These are phyloP conservation scores for Talaromyces sp. DNA, from an alignment of 2,329 filamentous ascomycete species.

Conservation along the genomic window DNA sequence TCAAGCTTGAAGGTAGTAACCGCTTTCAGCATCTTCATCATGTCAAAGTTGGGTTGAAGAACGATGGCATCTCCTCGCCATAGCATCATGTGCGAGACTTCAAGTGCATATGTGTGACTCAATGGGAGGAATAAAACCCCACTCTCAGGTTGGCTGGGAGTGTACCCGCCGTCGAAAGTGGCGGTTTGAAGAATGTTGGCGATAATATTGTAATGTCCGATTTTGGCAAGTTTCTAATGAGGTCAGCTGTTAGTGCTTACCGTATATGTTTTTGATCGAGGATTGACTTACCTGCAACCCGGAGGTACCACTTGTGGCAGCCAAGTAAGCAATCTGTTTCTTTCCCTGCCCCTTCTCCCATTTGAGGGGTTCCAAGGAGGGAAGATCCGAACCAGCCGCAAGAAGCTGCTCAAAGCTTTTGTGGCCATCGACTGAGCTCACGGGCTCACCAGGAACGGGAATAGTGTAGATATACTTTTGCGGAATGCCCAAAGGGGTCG, in stretches of 20 bases:
- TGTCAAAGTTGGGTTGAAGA: conserved; percentile 70
- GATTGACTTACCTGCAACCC: conserved; percentile 58
- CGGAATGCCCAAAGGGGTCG: not conserved
- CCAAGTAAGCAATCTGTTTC: conserved; percentile 58
- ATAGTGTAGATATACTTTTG: not conserved
- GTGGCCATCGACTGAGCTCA: not conserved
- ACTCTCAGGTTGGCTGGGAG: conserved; percentile 50
- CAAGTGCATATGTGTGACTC: conserved; percentile 72
- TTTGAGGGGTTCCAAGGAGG: conserved; percentile 25
- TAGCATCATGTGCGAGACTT: conserved; percentile 59
- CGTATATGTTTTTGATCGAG: not conserved
- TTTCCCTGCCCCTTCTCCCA: conserved; percentile 27
- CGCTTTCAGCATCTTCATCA: conserved; percentile 57
- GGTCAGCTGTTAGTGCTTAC: not conserved
- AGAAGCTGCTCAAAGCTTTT: not conserved
- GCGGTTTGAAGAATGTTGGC: conserved; percentile 64
- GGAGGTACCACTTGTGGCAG: conserved; percentile 71
- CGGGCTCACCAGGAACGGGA: not conserved
- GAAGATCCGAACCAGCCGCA: not conserved
- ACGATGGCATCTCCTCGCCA: conserved; percentile 70
- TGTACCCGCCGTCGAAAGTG: conserved; percentile 46
- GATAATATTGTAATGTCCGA: conserved; percentile 71
- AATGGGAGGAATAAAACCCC: conserved; percentile 66
- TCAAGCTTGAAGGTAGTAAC: conserved; percentile 66
- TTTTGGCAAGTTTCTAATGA: conserved; percentile 70